Evolutionary conservation across 2,329 filamentous ascomycete species (phyloP).

Genomic region (Biscogniauxia marginata): DNA sequence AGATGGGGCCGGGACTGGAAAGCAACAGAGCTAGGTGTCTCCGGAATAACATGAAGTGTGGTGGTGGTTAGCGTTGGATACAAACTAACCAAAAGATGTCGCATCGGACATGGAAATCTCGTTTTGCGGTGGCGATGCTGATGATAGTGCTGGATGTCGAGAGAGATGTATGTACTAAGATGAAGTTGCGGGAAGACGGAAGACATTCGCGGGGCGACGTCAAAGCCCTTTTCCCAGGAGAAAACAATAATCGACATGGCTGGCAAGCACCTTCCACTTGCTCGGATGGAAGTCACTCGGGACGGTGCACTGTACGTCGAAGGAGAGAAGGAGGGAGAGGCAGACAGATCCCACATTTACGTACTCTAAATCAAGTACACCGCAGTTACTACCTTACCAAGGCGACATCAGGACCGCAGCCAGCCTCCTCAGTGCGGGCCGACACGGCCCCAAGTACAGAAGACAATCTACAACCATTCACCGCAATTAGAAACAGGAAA

Average conservation of each 20-base stretch:
- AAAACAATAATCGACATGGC: neutral
- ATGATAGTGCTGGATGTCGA: constrained; percentile 28
- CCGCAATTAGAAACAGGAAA: neutral
- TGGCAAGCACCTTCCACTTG: neutral
- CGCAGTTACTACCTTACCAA: no score
- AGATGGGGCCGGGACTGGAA: neutral
- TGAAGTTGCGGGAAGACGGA: constrained; percentile 18
- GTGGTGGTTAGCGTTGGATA: constrained; percentile 15
- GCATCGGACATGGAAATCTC: constrained; percentile 19
- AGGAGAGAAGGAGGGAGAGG: neutral
- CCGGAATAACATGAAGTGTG: constrained; percentile 1
- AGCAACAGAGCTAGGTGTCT: no score
- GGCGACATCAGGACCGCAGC: no score
- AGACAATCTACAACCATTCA: no score
- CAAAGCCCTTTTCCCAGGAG: neutral
- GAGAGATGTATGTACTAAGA: constrained; percentile 23
- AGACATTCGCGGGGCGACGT: neutral
- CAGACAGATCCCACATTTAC: no score
- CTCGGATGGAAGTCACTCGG: neutral
- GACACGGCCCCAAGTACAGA: no score
- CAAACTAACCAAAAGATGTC: constrained; percentile 30
- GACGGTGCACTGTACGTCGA: neutral
- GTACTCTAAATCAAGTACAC: no score
- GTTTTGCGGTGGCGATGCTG: constrained; percentile 18
- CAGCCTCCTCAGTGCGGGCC: no score